Conservation (phyloP, 2,329 filamentous ascomycete species). For the Davidsoniella eucalypti region DNA sequence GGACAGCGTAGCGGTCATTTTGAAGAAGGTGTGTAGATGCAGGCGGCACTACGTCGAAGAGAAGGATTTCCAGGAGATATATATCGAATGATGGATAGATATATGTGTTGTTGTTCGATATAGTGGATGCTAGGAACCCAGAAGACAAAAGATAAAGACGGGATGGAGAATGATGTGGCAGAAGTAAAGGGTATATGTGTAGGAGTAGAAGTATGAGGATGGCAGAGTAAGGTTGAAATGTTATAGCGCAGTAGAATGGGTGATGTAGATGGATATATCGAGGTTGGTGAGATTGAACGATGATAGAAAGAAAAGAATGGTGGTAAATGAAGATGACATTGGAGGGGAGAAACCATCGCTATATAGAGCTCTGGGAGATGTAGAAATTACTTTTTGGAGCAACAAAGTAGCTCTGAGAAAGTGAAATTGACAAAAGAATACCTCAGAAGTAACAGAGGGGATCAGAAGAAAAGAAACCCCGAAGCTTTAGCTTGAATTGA, state of each 20-base stretch:
- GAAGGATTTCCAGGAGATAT: not conserved
- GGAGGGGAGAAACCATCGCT: slow-evolving; percentile 1
- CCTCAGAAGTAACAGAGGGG: not conserved
- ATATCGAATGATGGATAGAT: not conserved
- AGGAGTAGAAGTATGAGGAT: not conserved
- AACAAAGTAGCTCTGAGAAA: not conserved
- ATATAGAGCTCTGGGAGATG: not conserved
- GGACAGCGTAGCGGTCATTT: slow-evolving; percentile 10
- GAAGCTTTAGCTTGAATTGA: not conserved
- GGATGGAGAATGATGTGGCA: not conserved
- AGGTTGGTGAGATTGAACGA: not conserved
- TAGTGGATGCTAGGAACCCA: not conserved
- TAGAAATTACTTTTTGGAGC: not conserved
- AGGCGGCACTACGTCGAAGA: not conserved
- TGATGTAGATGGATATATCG: not conserved
- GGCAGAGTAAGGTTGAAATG: not conserved
- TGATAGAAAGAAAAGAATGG: slow-evolving; percentile 1
- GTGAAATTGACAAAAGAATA: not conserved
- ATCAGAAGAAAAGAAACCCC: not conserved
- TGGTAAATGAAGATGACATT: not conserved
- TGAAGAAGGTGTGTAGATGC: not conserved
- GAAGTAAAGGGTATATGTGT: not conserved
- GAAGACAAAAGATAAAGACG: not conserved
- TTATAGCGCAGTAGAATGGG: not conserved
- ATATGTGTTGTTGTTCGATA: not conserved